Conservation (phyloP, 805 yeast species). For the Phaffomyces antillensis region DNA sequence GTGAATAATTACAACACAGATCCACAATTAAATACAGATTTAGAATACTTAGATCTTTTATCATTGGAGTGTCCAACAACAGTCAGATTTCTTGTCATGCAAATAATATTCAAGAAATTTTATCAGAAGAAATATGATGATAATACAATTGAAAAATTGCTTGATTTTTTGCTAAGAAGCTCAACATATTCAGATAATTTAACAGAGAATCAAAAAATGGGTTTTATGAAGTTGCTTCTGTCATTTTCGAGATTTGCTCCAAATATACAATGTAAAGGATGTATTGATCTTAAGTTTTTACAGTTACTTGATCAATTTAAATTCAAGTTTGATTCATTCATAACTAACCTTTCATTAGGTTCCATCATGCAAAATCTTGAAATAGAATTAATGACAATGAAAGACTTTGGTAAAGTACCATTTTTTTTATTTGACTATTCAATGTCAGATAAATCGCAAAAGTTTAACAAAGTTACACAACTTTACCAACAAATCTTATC, state of each 20-base stretch:
- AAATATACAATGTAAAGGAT: slow-evolving; percentile 12
- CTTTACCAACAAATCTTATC: not conserved
- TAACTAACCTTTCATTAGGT: slow-evolving; percentile 11
- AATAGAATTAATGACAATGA: not conserved
- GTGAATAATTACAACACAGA: slow-evolving; percentile 2
- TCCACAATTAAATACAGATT: not conserved
- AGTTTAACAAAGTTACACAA: slow-evolving; percentile 1
- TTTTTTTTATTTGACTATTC: slow-evolving; percentile 10
- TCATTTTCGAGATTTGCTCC: slow-evolving; percentile 16
- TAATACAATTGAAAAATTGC: not conserved
- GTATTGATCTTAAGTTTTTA: slow-evolving; percentile 18
- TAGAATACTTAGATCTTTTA: not conserved
- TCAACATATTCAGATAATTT: not conserved
- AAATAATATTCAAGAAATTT: slow-evolving; percentile 17
- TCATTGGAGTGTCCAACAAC: not conserved
- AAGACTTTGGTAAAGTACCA: slow-evolving; percentile 8
- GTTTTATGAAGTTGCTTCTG: slow-evolving; percentile 13
- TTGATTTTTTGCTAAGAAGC: slow-evolving; percentile 9
- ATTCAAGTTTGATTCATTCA: slow-evolving; percentile 13
- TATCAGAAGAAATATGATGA: slow-evolving; percentile 10
- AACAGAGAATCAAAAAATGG: slow-evolving; percentile 8
- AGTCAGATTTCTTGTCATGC: slow-evolving; percentile 16
- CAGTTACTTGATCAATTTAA: slow-evolving; percentile 11
- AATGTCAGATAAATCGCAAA: slow-evolving; percentile 6
- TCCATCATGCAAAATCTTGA: slow-evolving; percentile 8